phyloP scores from a whole-genome alignment of 352 stramenopile species.

The Pilasporangium apinafurcum region DNA sequence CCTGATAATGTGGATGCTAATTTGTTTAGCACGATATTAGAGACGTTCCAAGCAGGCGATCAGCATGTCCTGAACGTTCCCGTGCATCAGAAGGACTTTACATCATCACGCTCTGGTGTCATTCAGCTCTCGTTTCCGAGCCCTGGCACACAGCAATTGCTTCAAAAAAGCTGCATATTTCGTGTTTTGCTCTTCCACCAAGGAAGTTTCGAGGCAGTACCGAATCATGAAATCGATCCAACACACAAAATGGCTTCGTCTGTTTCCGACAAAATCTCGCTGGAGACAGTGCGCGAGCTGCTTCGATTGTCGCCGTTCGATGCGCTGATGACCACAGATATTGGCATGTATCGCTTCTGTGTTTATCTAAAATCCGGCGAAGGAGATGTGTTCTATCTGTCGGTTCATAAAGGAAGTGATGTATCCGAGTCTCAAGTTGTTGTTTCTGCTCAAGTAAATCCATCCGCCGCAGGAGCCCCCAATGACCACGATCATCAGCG shows the following conservation, averaged over 20 bases:
- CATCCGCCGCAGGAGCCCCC: not conserved
- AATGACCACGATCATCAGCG: not conserved
- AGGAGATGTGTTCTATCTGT: slow-evolving; percentile 19
- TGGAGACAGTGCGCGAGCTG: slow-evolving; percentile 33
- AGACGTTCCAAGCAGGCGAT: slow-evolving; percentile 13
- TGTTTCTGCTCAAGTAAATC: not conserved
- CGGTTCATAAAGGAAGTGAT: slow-evolving; percentile 7
- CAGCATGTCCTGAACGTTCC: slow-evolving; percentile 21
- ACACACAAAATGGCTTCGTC: slow-evolving; percentile 6
- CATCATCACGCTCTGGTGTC: slow-evolving; percentile 11
- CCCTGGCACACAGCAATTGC: slow-evolving; percentile 49
- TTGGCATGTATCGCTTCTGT: slow-evolving; percentile 42
- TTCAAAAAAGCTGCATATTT: slow-evolving; percentile 40
- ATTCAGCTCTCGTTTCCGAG: slow-evolving; percentile 39
- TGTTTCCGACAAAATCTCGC: slow-evolving; percentile 18
- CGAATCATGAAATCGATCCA: slow-evolving; percentile 7
- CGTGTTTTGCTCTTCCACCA: slow-evolving; percentile 37
- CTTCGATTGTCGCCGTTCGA: slow-evolving; percentile 51
- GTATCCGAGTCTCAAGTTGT: not conserved
- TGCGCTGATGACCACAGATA: slow-evolving; percentile 31
- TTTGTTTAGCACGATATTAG: slow-evolving; percentile 4
- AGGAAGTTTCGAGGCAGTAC: slow-evolving; percentile 23
- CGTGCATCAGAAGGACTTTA: slow-evolving; percentile 5
- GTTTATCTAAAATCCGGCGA: not conserved
- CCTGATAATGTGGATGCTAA: not conserved